These are phyloP conservation scores for Coniochaeta sp. DNA, from an alignment of 2,329 filamentous ascomycete species.

Conservation along the genomic window DNA sequence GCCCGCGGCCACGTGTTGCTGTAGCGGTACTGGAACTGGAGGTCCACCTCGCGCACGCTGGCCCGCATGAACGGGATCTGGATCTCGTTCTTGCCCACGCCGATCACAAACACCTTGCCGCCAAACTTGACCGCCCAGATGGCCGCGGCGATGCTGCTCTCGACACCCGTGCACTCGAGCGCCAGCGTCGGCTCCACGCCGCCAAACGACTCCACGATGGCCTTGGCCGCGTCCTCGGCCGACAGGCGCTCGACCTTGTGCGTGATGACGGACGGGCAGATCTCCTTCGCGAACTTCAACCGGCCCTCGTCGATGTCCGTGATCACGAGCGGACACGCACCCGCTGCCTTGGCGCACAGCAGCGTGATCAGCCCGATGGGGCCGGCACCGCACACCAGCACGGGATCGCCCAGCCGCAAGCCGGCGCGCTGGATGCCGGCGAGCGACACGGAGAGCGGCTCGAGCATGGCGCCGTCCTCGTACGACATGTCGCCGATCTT, in stretches of 20 bases:
- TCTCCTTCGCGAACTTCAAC: conserved; percentile 74
- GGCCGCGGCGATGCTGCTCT: conserved; percentile 77
- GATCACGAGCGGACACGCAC: conserved; percentile 84
- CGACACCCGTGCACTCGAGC: conserved; percentile 92
- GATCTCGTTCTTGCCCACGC: conserved; percentile 92
- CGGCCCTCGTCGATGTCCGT: conserved; percentile 90
- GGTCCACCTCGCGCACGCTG: conserved; percentile 83
- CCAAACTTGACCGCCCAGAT: conserved; percentile 92
- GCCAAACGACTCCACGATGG: conserved; percentile 63
- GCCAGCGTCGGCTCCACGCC: conserved; percentile 74
- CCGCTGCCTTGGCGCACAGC: conserved; percentile 76
- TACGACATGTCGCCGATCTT: conserved; percentile 90
- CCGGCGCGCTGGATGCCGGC: conserved; percentile 80
- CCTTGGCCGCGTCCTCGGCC: conserved; percentile 63
- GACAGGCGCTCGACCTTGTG: conserved; percentile 63
- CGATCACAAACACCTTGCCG: conserved; percentile 94
- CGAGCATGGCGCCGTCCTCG: conserved; percentile 84
- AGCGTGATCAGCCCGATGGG: conserved; percentile 89
- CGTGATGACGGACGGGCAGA: conserved; percentile 73
- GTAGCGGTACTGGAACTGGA: conserved; percentile 96
- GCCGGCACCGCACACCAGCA: conserved; percentile 85
- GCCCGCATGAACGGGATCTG: conserved; percentile 92
- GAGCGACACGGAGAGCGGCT: conserved; percentile 83
- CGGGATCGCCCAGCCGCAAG: conserved; percentile 75
- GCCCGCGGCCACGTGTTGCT: conserved; percentile 93